These are phyloP conservation scores for Apophysomyces elegans DNA, from an alignment of 371 early-diverging fungal species.

Conservation along the genomic window DNA sequence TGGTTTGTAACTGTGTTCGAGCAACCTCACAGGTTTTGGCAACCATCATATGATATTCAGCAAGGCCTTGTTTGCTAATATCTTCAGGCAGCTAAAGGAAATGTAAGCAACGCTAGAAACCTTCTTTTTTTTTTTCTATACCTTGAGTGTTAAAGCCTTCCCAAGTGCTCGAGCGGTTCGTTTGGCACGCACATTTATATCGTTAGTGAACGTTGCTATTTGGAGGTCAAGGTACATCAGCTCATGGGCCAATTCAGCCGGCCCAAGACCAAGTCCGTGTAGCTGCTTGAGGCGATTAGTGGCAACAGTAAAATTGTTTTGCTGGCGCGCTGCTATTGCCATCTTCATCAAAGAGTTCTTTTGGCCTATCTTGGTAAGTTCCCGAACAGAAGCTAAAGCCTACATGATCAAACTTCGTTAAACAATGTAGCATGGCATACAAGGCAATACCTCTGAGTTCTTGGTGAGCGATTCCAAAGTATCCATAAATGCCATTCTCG, in stretches of 20 bases:
- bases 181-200: neutral
- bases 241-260: conserved; percentile 7
- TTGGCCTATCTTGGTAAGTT: conserved; percentile 7
- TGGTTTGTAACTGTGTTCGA: conserved; percentile 13
- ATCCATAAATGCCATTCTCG: conserved; percentile 40
- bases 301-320: conserved; percentile 59
- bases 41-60: conserved; percentile 13
- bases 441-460: conserved; percentile 9
- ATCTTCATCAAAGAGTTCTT: conserved; percentile 29
- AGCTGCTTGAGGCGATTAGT: conserved; percentile 35
- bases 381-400: neutral
- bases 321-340: conserved; percentile 60
- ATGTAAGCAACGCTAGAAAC: neutral
- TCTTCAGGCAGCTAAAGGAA: conserved; percentile 5
- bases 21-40: conserved; percentile 22
- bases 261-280: conserved; percentile 19
- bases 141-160: conserved; percentile 7
- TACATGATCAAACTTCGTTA: neutral
- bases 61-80: neutral
- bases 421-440: neutral
- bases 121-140: neutral
- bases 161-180: conserved; percentile 8
- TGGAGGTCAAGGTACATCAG: conserved; percentile 9
- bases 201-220: conserved; percentile 10
- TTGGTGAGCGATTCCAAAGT: conserved; percentile 15